Base-by-base conservation (phyloP, 345 rosid genomes). In the Stellera chamaejasme region DNA sequence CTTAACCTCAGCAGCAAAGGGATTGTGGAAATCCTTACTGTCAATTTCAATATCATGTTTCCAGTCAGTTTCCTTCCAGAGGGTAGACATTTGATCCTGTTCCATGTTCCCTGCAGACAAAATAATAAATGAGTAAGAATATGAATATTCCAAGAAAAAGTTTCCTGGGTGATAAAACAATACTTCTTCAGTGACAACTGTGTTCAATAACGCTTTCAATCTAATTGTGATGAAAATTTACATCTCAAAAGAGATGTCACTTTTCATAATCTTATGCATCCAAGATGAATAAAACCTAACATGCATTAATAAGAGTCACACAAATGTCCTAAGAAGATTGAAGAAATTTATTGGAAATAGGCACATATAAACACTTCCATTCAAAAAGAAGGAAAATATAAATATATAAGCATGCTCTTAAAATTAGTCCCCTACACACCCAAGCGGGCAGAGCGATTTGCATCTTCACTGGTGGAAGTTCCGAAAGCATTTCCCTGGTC, bases 11-110 rank as follows among this genome's bases (percentile, higher is more conserved):
- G 58, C 27, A 11, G 57, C 46, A 42, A 74, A 60, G 45, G 72
- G 60, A 66, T 72, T 74, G 45, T 64, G 48, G 60, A 66, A 59
- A 4, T 66, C 69, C 3, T 59, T 66, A 3, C 58, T 61, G 13
- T 55, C 70, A 10, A 43, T 56, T 57, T 63, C 68, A 28, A 43
- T 44, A 10, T 15, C 39, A 32, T 56, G 70, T 52, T 25, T 43
- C 36, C 43, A 13, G 10, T 61, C 70, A 41, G 62, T 16, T 58
- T 70, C 67, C 45, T 63, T 64, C 68, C 55, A 65, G 11, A 66
- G 65, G 23, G 80, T 46, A 63, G 42, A 14, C 11, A 55, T 59
- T 48, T 50, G 60, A 45, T 61, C 59, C 27, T 27, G 56, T 45
- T 56, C 55, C 3, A 19, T 43, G 19, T 23, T 32, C 48, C 73